A percentile compares a stretch with the other conserved stretches of the same genome.
Conservation (phyloP, 805 yeast genomes). For the Wickerhamiella parazyma region DNA sequence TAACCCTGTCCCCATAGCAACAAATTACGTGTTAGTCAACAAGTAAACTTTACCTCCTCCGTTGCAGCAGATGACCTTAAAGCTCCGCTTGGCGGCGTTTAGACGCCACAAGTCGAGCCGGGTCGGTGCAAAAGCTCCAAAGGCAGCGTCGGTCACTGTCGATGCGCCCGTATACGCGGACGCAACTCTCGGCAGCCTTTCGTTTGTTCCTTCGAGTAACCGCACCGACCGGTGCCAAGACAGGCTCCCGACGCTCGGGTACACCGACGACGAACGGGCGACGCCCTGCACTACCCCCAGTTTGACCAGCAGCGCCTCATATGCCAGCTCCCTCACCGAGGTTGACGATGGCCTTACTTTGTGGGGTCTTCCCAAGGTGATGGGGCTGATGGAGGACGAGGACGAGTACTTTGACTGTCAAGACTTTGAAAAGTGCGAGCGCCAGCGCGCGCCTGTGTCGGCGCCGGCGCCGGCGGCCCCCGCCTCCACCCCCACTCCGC, state of each 20-base stretch:
- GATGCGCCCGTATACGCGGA: slow-evolving; percentile 1
- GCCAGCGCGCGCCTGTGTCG: neutral
- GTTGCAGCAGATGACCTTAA: slow-evolving; percentile 4
- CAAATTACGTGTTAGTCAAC: neutral
- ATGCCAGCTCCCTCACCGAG: slow-evolving; percentile 8
- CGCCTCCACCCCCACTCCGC: too few species aligned
- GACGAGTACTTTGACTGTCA: slow-evolving; percentile 4
- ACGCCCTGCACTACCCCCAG: neutral
- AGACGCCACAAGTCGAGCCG: slow-evolving; percentile 6
- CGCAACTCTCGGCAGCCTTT: neutral
- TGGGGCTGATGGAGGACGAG: slow-evolving; percentile 8
- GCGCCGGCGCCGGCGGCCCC: neutral
- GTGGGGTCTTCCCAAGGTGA: slow-evolving; percentile 23
- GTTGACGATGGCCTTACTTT: slow-evolving; percentile 21
- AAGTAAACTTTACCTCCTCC: slow-evolving; percentile 1
- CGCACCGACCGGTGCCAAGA: neutral
- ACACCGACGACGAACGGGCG: slow-evolving; percentile 1
- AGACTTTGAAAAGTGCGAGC: too few species aligned
- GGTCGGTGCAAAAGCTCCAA: slow-evolving; percentile 6
- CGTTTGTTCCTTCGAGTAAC: neutral
- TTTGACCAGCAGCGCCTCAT: slow-evolving; percentile 5
- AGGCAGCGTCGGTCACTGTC: neutral
- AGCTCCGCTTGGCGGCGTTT: slow-evolving; percentile 9
- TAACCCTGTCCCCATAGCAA: too few species aligned
- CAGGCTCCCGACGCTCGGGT: slow-evolving; percentile 8